These are phyloP conservation scores for Claviceps sp. DNA, from an alignment of 2,329 filamentous ascomycete genomes.

Conservation along the genomic window DNA sequence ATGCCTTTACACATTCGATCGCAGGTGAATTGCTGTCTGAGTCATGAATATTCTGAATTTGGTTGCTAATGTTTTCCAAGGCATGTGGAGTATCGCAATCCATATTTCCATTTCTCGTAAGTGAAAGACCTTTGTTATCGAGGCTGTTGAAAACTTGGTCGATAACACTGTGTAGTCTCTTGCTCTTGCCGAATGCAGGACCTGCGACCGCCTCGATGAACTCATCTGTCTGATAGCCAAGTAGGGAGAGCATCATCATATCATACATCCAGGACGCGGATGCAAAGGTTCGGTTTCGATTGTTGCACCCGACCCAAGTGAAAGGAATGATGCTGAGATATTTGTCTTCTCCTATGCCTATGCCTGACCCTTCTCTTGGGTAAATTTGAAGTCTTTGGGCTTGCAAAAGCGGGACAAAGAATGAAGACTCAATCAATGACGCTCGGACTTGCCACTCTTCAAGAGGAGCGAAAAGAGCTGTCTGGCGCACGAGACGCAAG, in stretches of 20 bases:
- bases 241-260: constrained; percentile 6
- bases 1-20: neutral
- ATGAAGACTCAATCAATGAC: constrained; percentile 2
- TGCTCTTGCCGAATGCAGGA: neutral
- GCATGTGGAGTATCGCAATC: neutral
- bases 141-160: neutral
- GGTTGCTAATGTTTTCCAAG: neutral
- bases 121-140: neutral
- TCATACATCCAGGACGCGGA: constrained; percentile 2
- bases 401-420: neutral
- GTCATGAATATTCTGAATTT: neutral
- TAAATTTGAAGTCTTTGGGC: neutral
- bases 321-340: constrained; percentile 7
- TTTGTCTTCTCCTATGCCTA: constrained; percentile 1
- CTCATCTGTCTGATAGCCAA: constrained; percentile 6
- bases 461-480: neutral
- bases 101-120: neutral
- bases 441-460: constrained; percentile 1
- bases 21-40: neutral
- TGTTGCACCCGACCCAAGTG: constrained; percentile 5
- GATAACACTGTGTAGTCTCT: neutral
- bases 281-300: neutral
- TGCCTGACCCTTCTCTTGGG: neutral
- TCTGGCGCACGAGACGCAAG: neutral
- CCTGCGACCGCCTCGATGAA: constrained; percentile 7